Percentiles rank a stretch among this genome's conserved stretches.
Conservation (phyloP, 305 asterid species). For the Solanum hybrid region DNA sequence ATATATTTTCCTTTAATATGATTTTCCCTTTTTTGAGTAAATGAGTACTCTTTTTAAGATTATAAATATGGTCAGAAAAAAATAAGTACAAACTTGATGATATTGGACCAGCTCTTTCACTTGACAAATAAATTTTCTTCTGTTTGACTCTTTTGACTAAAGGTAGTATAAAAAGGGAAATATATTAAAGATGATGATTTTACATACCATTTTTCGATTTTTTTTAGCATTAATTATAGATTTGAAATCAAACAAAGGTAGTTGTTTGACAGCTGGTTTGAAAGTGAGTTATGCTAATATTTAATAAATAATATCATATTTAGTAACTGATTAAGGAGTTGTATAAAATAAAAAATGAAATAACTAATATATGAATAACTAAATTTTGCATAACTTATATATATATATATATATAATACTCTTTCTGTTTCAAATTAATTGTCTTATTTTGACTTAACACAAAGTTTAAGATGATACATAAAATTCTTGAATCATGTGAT, state of each 20-base stretch:
- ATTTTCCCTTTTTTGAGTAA: background rate
- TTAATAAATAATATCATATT: background rate
- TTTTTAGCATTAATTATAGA: background rate
- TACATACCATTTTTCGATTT: background rate
- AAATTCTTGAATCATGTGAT: background rate
- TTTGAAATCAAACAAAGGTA: background rate
- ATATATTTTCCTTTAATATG: background rate
- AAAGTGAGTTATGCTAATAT: background rate
- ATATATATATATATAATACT: background rate
- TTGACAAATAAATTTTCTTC: background rate
- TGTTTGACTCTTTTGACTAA: background rate
- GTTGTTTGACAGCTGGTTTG: fast-evolving
- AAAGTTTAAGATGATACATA: background rate
- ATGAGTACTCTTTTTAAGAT: background rate
- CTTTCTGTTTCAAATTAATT: background rate
- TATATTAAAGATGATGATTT: background rate
- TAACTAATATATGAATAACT: background rate
- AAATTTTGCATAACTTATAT: background rate
- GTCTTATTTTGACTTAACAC: fast-evolving
- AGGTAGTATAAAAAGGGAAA: background rate
- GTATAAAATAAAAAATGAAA: background rate
- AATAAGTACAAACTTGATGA: background rate
- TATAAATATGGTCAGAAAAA: background rate
- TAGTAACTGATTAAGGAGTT: background rate
- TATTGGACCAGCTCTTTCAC: background rate